Evolutionary conservation across 768 basidiomycete genomes (phyloP).

Genomic region (Kwoniella botswanensis): DNA sequence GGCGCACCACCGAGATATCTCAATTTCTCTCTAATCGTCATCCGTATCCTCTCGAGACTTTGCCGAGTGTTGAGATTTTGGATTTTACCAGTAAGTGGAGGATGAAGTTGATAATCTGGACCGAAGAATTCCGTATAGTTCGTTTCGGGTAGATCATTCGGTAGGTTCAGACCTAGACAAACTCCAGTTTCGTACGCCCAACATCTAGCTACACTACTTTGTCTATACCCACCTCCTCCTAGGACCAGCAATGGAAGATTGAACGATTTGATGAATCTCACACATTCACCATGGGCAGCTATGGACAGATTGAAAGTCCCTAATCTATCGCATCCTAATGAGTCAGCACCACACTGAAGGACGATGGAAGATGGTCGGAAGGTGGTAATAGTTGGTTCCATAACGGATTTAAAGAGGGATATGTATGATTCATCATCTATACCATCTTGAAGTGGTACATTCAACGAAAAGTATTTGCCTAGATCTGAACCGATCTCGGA

Average conservation of each 20-base stretch:
- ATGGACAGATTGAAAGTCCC: conserved; percentile 98
- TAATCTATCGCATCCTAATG: conserved; percentile 88
- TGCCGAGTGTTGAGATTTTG: conserved; percentile 88
- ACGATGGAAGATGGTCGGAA: conserved; percentile 91
- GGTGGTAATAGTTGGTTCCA: conserved; percentile 87
- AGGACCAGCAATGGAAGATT: conserved; percentile 87
- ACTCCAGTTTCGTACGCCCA: conserved; percentile 99
- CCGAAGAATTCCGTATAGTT: conserved; percentile 92
- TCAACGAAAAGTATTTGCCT: conserved; percentile 93
- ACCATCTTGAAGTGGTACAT: conserved; percentile 92
- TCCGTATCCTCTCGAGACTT: conserved; percentile 83
- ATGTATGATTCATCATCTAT: conserved; percentile 98
- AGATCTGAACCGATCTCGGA: conserved; percentile 79
- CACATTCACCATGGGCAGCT: conserved; percentile 96
- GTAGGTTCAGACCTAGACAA: conserved; percentile 76
- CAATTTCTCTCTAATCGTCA: conserved; percentile 81
- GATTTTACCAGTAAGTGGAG: conserved; percentile 75
- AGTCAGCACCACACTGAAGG: conserved; percentile 95
- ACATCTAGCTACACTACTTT: conserved; percentile 96
- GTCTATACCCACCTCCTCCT: conserved; percentile 95
- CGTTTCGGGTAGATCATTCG: conserved; percentile 80
- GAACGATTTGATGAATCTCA: conserved; percentile 92
- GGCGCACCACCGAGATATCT: conserved; percentile 93
- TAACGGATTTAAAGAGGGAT: conserved; percentile 91
- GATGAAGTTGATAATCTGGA: conserved; percentile 91